phyloP scores from a whole-genome alignment of 2,329 filamentous ascomycete genomes.

The Fusarium multiceps region DNA sequence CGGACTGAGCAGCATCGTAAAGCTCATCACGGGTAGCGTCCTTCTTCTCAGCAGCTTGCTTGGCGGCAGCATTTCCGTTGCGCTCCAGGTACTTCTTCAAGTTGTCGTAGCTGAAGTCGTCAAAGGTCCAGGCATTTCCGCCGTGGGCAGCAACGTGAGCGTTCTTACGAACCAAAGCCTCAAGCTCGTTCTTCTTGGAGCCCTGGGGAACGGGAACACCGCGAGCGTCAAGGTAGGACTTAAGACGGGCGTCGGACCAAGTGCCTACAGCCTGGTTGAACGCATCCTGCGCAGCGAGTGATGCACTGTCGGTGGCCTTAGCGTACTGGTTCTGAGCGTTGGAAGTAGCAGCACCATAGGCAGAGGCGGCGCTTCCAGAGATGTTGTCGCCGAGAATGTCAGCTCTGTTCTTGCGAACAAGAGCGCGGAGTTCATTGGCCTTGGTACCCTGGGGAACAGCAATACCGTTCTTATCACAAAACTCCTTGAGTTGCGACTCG shows the following conservation, averaged over 20 bases:
- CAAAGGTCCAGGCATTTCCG: conserved; percentile 81
- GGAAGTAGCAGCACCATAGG: conserved; percentile 77
- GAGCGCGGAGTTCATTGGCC: conserved; percentile 86
- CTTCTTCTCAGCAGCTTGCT: conserved; percentile 70
- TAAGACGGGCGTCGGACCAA: conserved; percentile 83
- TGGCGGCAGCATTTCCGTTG: conserved; percentile 65
- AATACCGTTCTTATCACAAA: conserved; percentile 90
- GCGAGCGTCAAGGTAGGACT: conserved; percentile 81
- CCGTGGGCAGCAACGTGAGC: conserved; percentile 75
- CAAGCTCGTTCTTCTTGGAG: conserved; percentile 77
- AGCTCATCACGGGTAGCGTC: conserved; percentile 79
- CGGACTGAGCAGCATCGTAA: conserved; percentile 70
- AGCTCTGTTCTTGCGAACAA: conserved; percentile 88
- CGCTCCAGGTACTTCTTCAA: conserved; percentile 68
- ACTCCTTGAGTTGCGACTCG: conserved; percentile 89
- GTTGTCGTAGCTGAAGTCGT: conserved; percentile 79
- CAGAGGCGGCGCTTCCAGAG: conserved; percentile 66
- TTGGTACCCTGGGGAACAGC: conserved; percentile 89
- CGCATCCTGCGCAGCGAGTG: conserved; percentile 70
- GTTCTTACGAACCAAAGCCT: conserved; percentile 79
- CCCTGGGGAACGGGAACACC: conserved; percentile 79
- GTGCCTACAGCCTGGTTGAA: conserved; percentile 71
- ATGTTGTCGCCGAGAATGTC: conserved; percentile 75
- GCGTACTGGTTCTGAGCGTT: conserved; percentile 81
- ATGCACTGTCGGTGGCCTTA: conserved; percentile 77